Base-by-base conservation (phyloP, 1,139 yeast genomes). In the Kurtzmaniella quercitrusa region DNA sequence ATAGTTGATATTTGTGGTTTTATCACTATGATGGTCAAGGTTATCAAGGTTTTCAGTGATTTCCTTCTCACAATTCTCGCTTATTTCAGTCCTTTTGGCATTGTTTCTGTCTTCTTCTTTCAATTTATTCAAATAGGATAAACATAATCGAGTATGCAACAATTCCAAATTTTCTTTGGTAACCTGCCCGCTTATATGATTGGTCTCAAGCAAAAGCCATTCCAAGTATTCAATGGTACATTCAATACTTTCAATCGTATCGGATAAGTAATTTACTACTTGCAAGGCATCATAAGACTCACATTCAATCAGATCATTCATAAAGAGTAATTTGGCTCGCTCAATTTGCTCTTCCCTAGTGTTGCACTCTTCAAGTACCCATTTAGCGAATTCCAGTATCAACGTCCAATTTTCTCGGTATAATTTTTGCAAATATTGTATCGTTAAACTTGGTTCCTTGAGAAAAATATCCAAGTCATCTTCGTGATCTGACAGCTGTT, bases 381-480 rank as follows among this genome's bases (percentile, higher is more conserved):
- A 79, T 33, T 66, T 59, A 0, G 87, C 65, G 58, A 73, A 86
- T 48, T 81, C 68, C 41, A 88, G 74, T 1, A 89, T 73, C 16
- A 86, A 58, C 25, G 73, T 77, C 25, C 85, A 52, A 34, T 80
- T 52, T 0, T 69, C 66, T 47, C 77, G 70, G 6, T 76, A 72
- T 27, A 89, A 67, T 44, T 80, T 77, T 50, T 82, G 85, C 29
- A 89, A 62, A 56, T 91, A 93, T 38, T 73, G 75, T 1, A 88
- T 72, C 3, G 83, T 74, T n/a, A 78, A 65, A 14, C 60, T 65
- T 0, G 82, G 75, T 0, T 81, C 76, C 25, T 52, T 55, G n/a
- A 71, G 53, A 39, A 58, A 63, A 29, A 57, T 57, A 46, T 61
- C 66, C 38, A 62, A 50, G 0, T 55, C 61, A 16, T 60, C 53